Conservation (phyloP, 1,139 yeast species). For the Scheffersomyces cryptocercus region DNA sequence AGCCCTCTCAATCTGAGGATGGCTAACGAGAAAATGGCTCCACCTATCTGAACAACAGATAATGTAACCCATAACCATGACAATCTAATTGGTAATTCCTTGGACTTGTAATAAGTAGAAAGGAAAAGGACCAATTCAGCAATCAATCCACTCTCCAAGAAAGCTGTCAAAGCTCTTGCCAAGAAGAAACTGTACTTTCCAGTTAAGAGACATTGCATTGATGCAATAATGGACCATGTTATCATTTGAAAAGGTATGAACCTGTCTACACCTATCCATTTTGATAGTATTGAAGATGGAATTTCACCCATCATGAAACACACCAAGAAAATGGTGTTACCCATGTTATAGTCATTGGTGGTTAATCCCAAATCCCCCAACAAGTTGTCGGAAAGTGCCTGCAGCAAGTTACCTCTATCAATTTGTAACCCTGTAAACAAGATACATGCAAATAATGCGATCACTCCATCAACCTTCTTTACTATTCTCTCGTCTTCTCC, state of each 20-base stretch:
- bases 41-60: conserved; percentile 15
- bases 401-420: conserved; percentile 32
- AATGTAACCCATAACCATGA: conserved; percentile 22
- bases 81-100: conserved; percentile 27
- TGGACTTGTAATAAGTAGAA: conserved; percentile 27
- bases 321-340: conserved; percentile 30
- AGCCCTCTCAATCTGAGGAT: conserved; percentile 14
- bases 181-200: conserved; percentile 25
- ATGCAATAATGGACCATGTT: conserved; percentile 32
- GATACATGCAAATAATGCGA: conserved; percentile 29
- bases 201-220: conserved; percentile 26
- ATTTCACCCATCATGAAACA: conserved; percentile 33
- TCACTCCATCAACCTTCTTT: conserved; percentile 26
- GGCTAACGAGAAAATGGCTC: conserved; percentile 15
- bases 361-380: conserved; percentile 27
- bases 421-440: conserved; percentile 35
- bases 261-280: conserved; percentile 32
- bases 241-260: conserved; percentile 35
- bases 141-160: conserved; percentile 33
- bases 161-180: conserved; percentile 30
- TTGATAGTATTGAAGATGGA: conserved; percentile 35
- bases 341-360: conserved; percentile 33
- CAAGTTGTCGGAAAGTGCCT: conserved; percentile 34
- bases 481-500: conserved; percentile 22
- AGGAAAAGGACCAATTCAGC: conserved; percentile 31